Conservation (phyloP, 1,284 basidiomycete species). For the Boletus smithii region DNA sequence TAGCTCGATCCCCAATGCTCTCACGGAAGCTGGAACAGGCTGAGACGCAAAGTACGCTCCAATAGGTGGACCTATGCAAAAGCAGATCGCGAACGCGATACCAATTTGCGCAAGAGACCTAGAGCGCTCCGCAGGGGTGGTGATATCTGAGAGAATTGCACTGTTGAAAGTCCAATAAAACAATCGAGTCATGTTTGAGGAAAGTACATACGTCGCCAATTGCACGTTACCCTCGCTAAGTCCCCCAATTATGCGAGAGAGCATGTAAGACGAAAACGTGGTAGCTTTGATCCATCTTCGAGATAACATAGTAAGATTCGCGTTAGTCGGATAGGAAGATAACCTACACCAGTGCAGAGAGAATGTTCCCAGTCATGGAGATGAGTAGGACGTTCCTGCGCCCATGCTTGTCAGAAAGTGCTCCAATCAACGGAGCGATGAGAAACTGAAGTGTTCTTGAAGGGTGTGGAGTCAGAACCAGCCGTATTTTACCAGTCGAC, state of each 20-base stretch:
- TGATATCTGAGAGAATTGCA: constrained; percentile 87
- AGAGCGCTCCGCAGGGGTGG: constrained; percentile 71
- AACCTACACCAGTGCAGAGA: constrained; percentile 76
- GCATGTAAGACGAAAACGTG: constrained; percentile 80
- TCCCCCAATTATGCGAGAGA: constrained; percentile 87
- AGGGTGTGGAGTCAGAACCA: constrained; percentile 6
- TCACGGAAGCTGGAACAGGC: constrained; percentile 57
- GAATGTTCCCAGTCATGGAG: constrained; percentile 89
- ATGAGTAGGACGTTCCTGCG: constrained; percentile 75
- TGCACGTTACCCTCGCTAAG: constrained; percentile 87
- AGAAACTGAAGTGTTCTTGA: constrained; percentile 80
- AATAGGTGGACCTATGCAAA: constrained; percentile 81
- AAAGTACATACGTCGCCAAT: constrained; percentile 62
- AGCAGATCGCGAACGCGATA: constrained; percentile 91
- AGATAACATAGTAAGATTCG: neutral
- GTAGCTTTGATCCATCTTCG: constrained; percentile 83
- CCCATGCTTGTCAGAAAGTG: constrained; percentile 82
- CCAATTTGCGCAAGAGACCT: constrained; percentile 88
- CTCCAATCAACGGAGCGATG: constrained; percentile 81
- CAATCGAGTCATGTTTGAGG: neutral
- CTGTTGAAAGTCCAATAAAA: constrained; percentile 37
- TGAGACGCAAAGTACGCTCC: constrained; percentile 78
- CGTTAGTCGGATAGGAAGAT: neutral
- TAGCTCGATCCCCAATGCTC: constrained; percentile 60
- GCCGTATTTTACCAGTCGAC: neutral